Percentiles rank a stretch among this genome's conserved stretches.
These are phyloP conservation scores for Echeveria elegans DNA, from an alignment of 164 flowering plant species.

Conservation along the genomic window DNA sequence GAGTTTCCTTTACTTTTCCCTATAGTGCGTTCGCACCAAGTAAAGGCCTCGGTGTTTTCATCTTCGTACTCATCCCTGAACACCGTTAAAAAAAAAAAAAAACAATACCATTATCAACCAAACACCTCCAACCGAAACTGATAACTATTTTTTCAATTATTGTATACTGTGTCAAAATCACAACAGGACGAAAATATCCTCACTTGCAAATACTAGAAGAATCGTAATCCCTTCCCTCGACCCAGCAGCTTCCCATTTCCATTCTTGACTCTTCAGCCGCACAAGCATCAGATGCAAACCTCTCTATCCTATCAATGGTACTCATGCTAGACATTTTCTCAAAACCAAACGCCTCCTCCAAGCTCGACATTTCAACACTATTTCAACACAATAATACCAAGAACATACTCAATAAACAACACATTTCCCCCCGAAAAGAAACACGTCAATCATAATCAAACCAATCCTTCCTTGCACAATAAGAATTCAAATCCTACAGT, in stretches of 20 bases:
- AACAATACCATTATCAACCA: neutral
- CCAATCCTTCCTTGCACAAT: neutral
- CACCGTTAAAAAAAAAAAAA: neutral
- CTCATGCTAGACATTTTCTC: constrained; percentile 67
- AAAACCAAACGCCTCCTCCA: constrained; percentile 77
- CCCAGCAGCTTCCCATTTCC: constrained; percentile 68
- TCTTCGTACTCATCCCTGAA: constrained; percentile 62
- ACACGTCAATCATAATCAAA: neutral
- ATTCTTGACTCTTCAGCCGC: constrained; percentile 45
- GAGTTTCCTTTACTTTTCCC: constrained; percentile 26
- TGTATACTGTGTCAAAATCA: neutral
- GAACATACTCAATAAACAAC: neutral
- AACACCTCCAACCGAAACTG: neutral
- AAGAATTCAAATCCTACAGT: neutral
- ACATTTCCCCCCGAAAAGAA: neutral
- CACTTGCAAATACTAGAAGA: constrained; percentile 76
- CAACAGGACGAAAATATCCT: constrained; percentile 12
- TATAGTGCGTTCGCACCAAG: constrained; percentile 43
- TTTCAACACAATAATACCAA: neutral
- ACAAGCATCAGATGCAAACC: constrained; percentile 65
- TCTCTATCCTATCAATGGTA: constrained; percentile 46
- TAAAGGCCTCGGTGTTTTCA: constrained; percentile 35
- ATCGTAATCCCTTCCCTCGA: constrained; percentile 77
- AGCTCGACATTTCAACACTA: constrained; percentile 61
- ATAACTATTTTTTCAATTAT: neutral